Evolutionary conservation across 163 green algal species (phyloP).

Genomic region (Smithsoniella earleae): DNA sequence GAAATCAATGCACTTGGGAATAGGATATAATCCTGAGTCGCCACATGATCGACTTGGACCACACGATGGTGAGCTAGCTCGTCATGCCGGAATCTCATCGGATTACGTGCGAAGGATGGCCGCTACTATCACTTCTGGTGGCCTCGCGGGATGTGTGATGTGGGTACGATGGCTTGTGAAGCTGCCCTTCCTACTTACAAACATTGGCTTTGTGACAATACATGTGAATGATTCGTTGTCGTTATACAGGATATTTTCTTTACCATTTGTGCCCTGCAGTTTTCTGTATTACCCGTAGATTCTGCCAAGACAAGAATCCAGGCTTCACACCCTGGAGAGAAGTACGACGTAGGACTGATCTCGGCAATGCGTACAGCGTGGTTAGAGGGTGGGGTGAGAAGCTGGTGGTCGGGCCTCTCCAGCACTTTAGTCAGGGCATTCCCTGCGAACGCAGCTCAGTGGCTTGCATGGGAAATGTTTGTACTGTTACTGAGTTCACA

Average conservation of each 20-base stretch:
- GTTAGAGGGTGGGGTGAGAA: constrained; percentile 42
- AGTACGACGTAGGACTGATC: constrained; percentile 44
- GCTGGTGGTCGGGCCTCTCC: constrained; percentile 63
- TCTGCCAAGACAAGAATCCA: constrained; percentile 84
- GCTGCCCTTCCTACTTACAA: too few relatives aligned
- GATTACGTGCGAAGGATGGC: too few relatives aligned
- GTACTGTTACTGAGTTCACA: background rate
- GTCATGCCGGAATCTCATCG: too few relatives aligned
- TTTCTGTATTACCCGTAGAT: constrained; percentile 70
- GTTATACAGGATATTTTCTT: too few relatives aligned
- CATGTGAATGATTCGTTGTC: too few relatives aligned
- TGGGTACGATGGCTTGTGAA: too few relatives aligned
- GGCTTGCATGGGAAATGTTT: constrained; percentile 69
- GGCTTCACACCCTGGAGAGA: constrained; percentile 50
- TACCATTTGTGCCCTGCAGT: constrained; percentile 70
- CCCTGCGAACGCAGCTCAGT: constrained; percentile 82
- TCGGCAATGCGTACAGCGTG: constrained; percentile 32
- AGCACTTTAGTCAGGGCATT: constrained; percentile 74
- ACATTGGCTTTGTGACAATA: too few relatives aligned
- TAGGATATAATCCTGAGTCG: too few relatives aligned
- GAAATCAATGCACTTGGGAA: too few relatives aligned
- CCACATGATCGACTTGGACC: too few relatives aligned
- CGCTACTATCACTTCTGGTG: constrained; percentile 50
- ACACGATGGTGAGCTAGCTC: too few relatives aligned
- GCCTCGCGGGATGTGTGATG: background rate